Base-by-base conservation (phyloP, 2,329 filamentous ascomycete species). In the Berkeleyomyces rouxiae region DNA sequence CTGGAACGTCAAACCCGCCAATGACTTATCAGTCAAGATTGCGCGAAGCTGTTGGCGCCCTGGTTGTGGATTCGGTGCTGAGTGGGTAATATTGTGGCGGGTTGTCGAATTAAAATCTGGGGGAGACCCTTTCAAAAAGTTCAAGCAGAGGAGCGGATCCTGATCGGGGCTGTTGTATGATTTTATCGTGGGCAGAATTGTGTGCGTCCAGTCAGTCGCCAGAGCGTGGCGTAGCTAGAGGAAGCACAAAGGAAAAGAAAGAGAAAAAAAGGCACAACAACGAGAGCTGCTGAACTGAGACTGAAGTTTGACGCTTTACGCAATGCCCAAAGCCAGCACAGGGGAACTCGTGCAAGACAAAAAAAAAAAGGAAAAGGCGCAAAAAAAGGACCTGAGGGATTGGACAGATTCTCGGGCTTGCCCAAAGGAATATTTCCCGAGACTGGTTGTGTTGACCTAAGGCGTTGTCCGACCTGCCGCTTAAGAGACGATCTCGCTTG, bases 401-500 rank as follows among this genome's bases (percentile, higher is more conserved):
- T 47, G 44, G 47, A 59, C 58, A 59, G 31, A 59, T 44, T 46
- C 58, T 46, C 42, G 58, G 58, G 58, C 58, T 59, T 59, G 58
- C 42, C 58, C 36, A 59, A 59, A 55, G 51, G 51, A 55, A 46
- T 59, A 59, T 59, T 59, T 42, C 58, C 58, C 44, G 58, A 59
- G 58, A 59, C 58, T 44, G 36, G 13, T 23, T 59, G 58, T 47
- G 44, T 59, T 36, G 58, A 44, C 31, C 58, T 46, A 59, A 39
- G 43, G 31, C 31, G 47, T 36, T 59, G 62, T 63, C 57, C 46
- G 55, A 47, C 62, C 58, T 63, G 49, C 62, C 23, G 62, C 57
- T 63, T 63, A 60, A 36, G 53, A 60, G 62, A 60, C 46, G 62
- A 63, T 60, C 62, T 63, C 62, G 62, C 62, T 63, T 63, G 58